Conservation (phyloP, 73 alveolate genomes). For the Effrenium voratum region DNA sequence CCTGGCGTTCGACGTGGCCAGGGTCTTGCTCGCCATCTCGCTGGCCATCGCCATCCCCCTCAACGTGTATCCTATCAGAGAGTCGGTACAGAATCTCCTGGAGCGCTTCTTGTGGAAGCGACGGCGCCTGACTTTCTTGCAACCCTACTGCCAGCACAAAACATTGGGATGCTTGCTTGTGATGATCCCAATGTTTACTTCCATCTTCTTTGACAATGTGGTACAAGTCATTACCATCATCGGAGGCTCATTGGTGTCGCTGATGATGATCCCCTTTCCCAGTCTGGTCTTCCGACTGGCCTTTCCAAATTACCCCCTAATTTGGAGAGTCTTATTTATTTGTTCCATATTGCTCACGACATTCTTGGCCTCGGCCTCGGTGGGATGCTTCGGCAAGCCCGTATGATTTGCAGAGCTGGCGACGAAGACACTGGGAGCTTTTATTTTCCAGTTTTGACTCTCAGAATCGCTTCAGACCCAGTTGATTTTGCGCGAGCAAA, state of each 20-base stretch:
- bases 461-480: no score
- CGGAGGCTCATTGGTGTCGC: constrained; percentile 75
- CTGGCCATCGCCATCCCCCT: constrained; percentile 69
- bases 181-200: background rate
- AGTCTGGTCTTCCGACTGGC: constrained; percentile 15
- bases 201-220: constrained; percentile 9
- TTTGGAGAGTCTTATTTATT: background rate
- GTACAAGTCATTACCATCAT: constrained; percentile 53
- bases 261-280: constrained; percentile 68
- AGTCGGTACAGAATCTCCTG: constrained; percentile 36
- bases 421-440: no score
- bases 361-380: constrained; percentile 42
- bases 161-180: constrained; percentile 26
- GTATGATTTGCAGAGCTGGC: no score
- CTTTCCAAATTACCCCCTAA: background rate
- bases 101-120: background rate
- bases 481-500: no score
- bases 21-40: constrained; percentile 43
- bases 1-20: constrained; percentile 14
- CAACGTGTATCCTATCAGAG: constrained; percentile 79
- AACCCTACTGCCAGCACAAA: background rate
- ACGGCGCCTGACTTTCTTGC: background rate
- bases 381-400: background rate
- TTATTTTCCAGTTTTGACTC: no score
- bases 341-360: background rate